Evolutionary conservation across 2,329 filamentous ascomycete species (phyloP).

Genomic region (Microdochium trichocladiopsis): DNA sequence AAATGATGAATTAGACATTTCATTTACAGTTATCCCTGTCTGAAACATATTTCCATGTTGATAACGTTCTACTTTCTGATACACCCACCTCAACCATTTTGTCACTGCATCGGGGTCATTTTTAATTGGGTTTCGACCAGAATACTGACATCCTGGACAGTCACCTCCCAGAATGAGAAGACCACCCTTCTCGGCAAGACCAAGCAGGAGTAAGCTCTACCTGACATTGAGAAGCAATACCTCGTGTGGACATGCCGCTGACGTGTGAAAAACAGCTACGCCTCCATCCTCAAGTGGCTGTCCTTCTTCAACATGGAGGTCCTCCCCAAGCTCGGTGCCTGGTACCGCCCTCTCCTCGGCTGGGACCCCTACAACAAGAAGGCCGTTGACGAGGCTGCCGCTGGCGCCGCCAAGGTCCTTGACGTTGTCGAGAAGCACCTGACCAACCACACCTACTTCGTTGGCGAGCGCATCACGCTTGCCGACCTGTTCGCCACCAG

Average conservation of each 20-base stretch:
- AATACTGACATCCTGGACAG: constrained; percentile 36
- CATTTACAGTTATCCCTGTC: constrained; percentile 97
- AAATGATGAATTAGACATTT: constrained; percentile 67
- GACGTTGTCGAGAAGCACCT: constrained; percentile 80
- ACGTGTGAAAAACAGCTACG: constrained; percentile 52
- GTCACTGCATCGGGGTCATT: constrained; percentile 16
- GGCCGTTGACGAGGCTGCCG: constrained; percentile 73
- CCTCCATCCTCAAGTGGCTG: constrained; percentile 97
- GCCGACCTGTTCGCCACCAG: constrained; percentile 83
- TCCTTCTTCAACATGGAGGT: constrained; percentile 92
- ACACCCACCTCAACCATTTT: too few relatives aligned
- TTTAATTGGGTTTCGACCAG: constrained; percentile 4
- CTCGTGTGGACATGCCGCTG: neutral
- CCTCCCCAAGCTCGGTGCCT: constrained; percentile 63
- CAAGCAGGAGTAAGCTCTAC: constrained; percentile 82
- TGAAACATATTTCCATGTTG: constrained; percentile 76
- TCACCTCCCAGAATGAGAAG: constrained; percentile 99
- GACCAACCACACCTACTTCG: constrained; percentile 88
- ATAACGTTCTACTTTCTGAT: constrained; percentile 84
- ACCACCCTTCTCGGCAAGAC: constrained; percentile 98
- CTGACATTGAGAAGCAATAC: neutral
- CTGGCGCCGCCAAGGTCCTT: constrained; percentile 61
- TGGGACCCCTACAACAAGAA: constrained; percentile 95
- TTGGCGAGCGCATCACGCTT: constrained; percentile 94
- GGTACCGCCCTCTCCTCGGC: constrained; percentile 84